phyloP scores from a whole-genome alignment of 2,329 filamentous ascomycete species.

The Akanthomyces muscarius region DNA sequence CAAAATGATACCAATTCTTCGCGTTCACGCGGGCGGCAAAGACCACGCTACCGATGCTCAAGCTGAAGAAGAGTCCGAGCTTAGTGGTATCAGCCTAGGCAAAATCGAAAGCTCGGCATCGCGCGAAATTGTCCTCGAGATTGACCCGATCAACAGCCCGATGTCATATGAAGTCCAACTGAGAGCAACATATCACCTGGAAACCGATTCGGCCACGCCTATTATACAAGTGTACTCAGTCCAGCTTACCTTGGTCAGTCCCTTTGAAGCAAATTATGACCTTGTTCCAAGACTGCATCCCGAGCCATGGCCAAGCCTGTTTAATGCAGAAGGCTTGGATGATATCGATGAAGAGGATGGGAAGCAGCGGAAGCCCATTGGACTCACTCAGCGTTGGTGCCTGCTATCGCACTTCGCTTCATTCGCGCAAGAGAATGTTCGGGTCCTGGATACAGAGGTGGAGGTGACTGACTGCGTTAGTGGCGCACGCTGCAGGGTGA shows the following conservation, averaged over 20 bases:
- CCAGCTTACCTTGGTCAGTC: constrained; percentile 69
- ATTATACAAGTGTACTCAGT: constrained; percentile 70
- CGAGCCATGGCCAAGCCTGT: constrained; percentile 83
- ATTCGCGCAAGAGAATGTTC: constrained; percentile 69
- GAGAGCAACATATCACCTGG: constrained; percentile 71
- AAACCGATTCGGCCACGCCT: constrained; percentile 74
- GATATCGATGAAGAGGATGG: constrained; percentile 32
- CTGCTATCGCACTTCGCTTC: constrained; percentile 71
- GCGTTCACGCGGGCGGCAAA: constrained; percentile 35
- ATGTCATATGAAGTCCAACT: constrained; percentile 65
- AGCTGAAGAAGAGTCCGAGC: constrained; percentile 39
- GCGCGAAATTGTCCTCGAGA: constrained; percentile 42
- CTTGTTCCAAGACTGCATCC: constrained; percentile 74
- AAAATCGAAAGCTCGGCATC: constrained; percentile 45
- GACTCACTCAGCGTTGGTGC: constrained; percentile 77
- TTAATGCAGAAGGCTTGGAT: constrained; percentile 55
- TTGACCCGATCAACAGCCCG: constrained; percentile 47
- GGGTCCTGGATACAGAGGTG: constrained; percentile 59
- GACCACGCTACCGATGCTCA: constrained; percentile 30
- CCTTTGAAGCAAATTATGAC: constrained; percentile 91
- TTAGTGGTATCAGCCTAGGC: constrained; percentile 42
- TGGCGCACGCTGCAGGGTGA: constrained; percentile 55
- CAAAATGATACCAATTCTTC: constrained; percentile 45
- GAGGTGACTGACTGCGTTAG: constrained; percentile 57
- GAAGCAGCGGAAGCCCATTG: constrained; percentile 37